phyloP scores from a whole-genome alignment of 306 rosid genomes.

The Sicyos baderoa region DNA sequence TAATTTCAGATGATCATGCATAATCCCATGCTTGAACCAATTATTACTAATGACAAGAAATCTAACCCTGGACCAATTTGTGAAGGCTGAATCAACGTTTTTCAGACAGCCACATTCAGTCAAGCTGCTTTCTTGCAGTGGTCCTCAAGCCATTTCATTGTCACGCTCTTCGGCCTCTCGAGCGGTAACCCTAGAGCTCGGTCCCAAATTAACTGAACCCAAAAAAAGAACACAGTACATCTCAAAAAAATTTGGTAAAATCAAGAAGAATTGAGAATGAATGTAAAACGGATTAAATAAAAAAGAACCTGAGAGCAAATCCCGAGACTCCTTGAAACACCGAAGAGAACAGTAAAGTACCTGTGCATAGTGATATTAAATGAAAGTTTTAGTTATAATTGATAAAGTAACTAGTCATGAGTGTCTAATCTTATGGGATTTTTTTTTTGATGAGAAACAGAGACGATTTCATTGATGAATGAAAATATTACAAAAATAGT shows the following conservation, averaged over 20 bases:
- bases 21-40: background rate
- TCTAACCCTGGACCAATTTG: background rate
- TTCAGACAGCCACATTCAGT: background rate
- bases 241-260: slow-evolving; percentile 9
- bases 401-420: too few species aligned
- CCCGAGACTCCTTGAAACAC: slow-evolving; percentile 83
- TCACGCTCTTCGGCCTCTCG: slow-evolving; percentile 57
- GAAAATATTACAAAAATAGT: too few species aligned
- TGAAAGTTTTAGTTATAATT: background rate
- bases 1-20: background rate
- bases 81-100: background rate
- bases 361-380: slow-evolving; percentile 27
- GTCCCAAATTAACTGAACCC: slow-evolving; percentile 48
- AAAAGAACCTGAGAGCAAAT: slow-evolving; percentile 76
- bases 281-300: too few species aligned
- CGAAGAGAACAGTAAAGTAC: slow-evolving; percentile 88
- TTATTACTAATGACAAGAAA: background rate
- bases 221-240: slow-evolving; percentile 1
- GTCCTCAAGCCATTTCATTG: slow-evolving; percentile 40
- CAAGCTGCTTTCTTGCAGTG: slow-evolving; percentile 43
- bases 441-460: too few species aligned
- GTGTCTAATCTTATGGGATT: too few species aligned
- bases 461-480: too few species aligned
- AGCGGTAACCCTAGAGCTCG: slow-evolving; percentile 56
- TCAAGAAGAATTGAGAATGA: background rate